phyloP scores from a whole-genome alignment of 2,329 filamentous ascomycete genomes.

The Cordyceps fumosorosea region DNA sequence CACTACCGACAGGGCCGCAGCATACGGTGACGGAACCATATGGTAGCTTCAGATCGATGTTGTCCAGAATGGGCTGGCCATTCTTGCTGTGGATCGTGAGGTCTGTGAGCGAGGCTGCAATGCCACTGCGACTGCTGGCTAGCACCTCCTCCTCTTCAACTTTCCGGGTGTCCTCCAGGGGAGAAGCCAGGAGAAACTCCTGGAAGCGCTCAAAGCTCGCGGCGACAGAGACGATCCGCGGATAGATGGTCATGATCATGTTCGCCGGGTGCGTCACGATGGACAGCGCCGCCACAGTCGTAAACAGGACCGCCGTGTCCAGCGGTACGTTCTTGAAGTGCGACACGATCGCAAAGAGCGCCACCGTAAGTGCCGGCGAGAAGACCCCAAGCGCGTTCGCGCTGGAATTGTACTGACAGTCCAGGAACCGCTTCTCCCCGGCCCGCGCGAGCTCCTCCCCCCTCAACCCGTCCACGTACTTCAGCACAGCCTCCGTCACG shows the following conservation, averaged over 20 bases:
- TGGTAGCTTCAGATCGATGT: background rate
- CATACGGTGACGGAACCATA: conserved; percentile 1
- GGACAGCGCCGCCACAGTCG: conserved; percentile 6
- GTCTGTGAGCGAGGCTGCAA: background rate
- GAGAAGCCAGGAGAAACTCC: conserved; percentile 3
- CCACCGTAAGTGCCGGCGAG: conserved; percentile 9
- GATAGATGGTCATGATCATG: conserved; percentile 18
- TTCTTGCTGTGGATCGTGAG: background rate
- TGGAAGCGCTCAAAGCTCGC: conserved; percentile 10
- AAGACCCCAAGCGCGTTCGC: conserved; percentile 11
- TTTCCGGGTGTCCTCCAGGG: background rate
- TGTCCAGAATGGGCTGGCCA: background rate
- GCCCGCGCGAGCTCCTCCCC: background rate
- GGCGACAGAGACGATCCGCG: conserved; percentile 1
- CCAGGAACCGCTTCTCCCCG: conserved; percentile 1
- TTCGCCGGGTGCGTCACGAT: conserved; percentile 17
- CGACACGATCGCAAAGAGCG: conserved; percentile 2
- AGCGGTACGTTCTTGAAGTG: background rate
- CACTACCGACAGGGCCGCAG: conserved; percentile 11
- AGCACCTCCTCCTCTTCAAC: background rate
- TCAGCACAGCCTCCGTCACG: background rate
- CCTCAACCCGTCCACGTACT: background rate
- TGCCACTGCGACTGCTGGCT: background rate
- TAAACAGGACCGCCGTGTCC: conserved; percentile 6
- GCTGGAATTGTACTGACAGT: conserved; percentile 11